Conservation (phyloP, 805 yeast species). For the Lipomyces starkeyi region DNA sequence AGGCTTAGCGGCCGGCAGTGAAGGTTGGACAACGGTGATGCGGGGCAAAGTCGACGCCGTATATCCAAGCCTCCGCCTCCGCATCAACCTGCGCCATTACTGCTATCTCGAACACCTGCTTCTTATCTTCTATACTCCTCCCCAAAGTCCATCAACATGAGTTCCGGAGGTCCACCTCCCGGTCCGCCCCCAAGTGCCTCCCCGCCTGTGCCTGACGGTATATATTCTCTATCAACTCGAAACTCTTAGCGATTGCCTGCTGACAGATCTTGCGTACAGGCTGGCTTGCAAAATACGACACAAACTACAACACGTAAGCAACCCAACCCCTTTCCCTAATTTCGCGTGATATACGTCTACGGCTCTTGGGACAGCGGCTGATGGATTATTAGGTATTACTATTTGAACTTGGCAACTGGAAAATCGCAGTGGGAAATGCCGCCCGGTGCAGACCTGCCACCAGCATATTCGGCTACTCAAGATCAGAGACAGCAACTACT, state of each 20-base stretch:
- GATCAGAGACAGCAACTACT: slow-evolving; percentile 25
- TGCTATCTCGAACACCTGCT: neutral
- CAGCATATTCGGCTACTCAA: slow-evolving; percentile 23
- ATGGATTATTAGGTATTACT: slow-evolving; percentile 64
- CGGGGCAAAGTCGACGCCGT: too few relatives aligned
- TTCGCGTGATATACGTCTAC: slow-evolving; percentile 52
- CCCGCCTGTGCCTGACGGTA: slow-evolving; percentile 35
- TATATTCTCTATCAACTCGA: slow-evolving; percentile 4
- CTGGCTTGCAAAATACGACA: slow-evolving; percentile 42
- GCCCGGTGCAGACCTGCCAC: slow-evolving; percentile 40
- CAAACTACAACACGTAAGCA: slow-evolving; percentile 59
- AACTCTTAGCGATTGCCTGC: slow-evolving; percentile 1
- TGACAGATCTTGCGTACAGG: slow-evolving; percentile 18
- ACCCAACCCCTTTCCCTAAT: neutral
- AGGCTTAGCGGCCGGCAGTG: rapidly evolving
- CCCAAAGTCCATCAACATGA: slow-evolving; percentile 5
- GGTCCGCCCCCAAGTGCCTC: slow-evolving; percentile 30
- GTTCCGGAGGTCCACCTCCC: slow-evolving; percentile 26
- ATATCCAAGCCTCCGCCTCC: neutral
- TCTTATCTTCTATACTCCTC: neutral
- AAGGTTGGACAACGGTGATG: too few relatives aligned
- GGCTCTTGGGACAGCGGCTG: too few relatives aligned
- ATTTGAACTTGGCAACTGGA: slow-evolving; percentile 75
- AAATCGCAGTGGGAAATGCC: slow-evolving; percentile 94
- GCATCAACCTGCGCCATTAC: neutral